Percentiles rank a stretch among this genome's conserved stretches.
Conservation (phyloP, 495 filamentous ascomycete genomes). For the Terfezia boudieri region DNA sequence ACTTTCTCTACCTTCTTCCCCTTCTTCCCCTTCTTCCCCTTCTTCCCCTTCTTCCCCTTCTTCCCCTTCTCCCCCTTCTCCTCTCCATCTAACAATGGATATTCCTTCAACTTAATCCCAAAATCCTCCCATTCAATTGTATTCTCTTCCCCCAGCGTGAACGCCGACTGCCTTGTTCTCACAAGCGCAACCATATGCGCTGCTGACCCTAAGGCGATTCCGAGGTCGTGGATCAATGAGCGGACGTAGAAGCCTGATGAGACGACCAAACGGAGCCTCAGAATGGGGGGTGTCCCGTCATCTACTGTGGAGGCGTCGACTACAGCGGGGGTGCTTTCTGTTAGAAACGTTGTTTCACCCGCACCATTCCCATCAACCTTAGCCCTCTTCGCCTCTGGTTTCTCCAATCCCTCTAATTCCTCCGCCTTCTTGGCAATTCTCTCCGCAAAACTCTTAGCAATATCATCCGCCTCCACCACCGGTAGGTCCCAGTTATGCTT, state of each 20-base stretch:
- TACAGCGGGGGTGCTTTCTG: not conserved
- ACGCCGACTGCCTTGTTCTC: conserved; percentile 61
- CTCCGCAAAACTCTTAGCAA: conserved; percentile 28
- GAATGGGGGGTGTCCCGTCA: conserved; percentile 37
- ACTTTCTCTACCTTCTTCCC: not conserved
- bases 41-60: not conserved
- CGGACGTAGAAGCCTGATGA: conserved; percentile 95
- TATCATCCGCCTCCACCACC: conserved; percentile 18
- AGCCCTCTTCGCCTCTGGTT: conserved; percentile 15
- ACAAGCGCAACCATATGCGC: conserved; percentile 72
- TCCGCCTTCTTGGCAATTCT: conserved; percentile 54
- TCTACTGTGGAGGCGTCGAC: conserved; percentile 19
- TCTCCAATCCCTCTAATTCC: conserved; percentile 26
- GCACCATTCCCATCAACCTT: not conserved
- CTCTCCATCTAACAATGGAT: not conserved
- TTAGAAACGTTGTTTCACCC: conserved; percentile 2
- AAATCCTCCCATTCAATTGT: conserved; percentile 69
- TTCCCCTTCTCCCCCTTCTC: not conserved
- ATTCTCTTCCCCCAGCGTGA: conserved; percentile 38
- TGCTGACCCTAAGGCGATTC: conserved; percentile 54
- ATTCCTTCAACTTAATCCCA: conserved; percentile 10
- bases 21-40: not conserved
- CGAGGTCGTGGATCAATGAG: conserved; percentile 77
- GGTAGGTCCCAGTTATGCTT: conserved; percentile 42
- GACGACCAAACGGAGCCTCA: conserved; percentile 71